These are phyloP conservation scores for Aspergillus fischeri DNA, from an alignment of 2,329 filamentous ascomycete species.

Conservation along the genomic window DNA sequence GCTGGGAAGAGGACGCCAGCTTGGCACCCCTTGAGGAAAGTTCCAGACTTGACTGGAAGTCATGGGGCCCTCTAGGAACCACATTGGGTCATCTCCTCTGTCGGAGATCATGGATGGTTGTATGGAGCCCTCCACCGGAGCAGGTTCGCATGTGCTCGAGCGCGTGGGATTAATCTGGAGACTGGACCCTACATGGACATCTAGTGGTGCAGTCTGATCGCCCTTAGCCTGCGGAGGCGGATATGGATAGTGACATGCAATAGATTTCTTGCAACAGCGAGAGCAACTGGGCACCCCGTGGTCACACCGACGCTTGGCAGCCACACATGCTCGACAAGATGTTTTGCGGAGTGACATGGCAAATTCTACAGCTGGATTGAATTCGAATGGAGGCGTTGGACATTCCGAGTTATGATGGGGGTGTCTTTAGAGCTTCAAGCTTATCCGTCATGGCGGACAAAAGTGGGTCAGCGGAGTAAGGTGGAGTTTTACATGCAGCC, in stretches of 20 bases:
- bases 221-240: not conserved
- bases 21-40: not conserved
- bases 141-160: not conserved
- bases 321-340: constrained; percentile 2
- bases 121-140: not conserved
- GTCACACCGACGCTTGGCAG: constrained; percentile 2
- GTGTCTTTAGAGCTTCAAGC: not conserved
- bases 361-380: not conserved
- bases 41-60: not conserved
- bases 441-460: not conserved
- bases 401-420: not conserved
- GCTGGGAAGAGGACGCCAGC: not conserved
- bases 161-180: not conserved
- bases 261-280: not conserved
- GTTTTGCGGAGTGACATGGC: constrained; percentile 5
- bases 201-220: not conserved
- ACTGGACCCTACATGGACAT: not conserved
- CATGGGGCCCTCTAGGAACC: not conserved
- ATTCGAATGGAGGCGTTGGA: not conserved
- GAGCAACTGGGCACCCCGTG: not conserved
- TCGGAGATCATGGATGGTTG: not conserved
- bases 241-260: constrained; percentile 3
- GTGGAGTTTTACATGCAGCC: not conserved
- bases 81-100: not conserved
- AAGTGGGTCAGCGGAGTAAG: not conserved